phyloP scores from a whole-genome alignment of 1,139 yeast species.

The Hansenula sp. region DNA sequence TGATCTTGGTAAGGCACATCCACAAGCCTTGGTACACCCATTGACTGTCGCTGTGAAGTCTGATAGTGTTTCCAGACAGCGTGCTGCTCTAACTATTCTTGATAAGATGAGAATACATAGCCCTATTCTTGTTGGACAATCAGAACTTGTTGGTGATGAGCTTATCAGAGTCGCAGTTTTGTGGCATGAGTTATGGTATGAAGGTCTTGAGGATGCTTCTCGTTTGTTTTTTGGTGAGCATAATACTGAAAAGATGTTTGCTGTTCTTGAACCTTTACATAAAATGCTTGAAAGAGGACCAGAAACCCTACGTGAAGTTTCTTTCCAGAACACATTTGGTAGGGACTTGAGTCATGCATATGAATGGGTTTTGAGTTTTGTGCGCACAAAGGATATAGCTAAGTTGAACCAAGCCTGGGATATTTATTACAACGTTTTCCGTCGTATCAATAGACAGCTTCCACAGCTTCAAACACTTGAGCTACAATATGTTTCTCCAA shows the following conservation, averaged over 20 bases:
- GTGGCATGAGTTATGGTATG: constrained; percentile 99
- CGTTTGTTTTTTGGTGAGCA: constrained; percentile 92
- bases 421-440: constrained; percentile 87
- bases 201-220: constrained; percentile 95
- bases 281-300: constrained; percentile 82
- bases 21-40: constrained; percentile 95
- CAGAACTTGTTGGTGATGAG: constrained; percentile 91
- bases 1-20: constrained; percentile 91
- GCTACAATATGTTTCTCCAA: constrained; percentile 90
- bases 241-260: constrained; percentile 91
- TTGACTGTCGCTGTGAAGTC: constrained; percentile 95
- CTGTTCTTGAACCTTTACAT: constrained; percentile 86
- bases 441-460: constrained; percentile 83
- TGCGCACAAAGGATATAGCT: constrained; percentile 80
- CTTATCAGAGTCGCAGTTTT: constrained; percentile 90
- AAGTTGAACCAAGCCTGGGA: constrained; percentile 98
- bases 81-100: constrained; percentile 87
- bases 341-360: constrained; percentile 90
- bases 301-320: constrained; percentile 87
- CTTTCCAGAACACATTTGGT: constrained; percentile 92
- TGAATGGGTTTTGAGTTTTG: constrained; percentile 87
- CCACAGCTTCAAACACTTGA: constrained; percentile 87
- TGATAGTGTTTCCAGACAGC: constrained; percentile 82
- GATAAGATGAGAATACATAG: constrained; percentile 92
- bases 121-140: constrained; percentile 80